Percentiles rank a stretch among this genome's conserved stretches.
These are phyloP conservation scores for Phytopythium litorale DNA, from an alignment of 352 stramenopile genomes.

Conservation along the genomic window DNA sequence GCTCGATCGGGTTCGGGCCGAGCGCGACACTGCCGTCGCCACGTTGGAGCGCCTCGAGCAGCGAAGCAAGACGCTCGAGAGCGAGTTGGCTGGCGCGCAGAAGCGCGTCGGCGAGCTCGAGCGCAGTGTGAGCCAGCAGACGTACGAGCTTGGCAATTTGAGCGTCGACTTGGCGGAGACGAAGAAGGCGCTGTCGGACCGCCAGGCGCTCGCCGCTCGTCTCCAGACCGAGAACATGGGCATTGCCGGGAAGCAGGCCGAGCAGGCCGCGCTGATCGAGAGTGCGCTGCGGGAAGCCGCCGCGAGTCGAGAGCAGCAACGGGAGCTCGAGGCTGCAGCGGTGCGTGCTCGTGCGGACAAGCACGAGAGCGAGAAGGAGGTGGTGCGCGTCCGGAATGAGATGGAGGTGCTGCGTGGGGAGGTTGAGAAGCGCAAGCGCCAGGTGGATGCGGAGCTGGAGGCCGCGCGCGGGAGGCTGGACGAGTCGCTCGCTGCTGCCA, in stretches of 20 bases:
- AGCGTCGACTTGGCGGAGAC: constrained; percentile 73
- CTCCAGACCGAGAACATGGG: constrained; percentile 85
- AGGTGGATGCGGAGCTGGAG: constrained; percentile 38
- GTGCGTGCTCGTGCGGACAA: constrained; percentile 4
- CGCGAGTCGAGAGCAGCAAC: constrained; percentile 32
- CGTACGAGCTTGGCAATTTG: constrained; percentile 54
- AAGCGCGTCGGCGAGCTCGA: constrained; percentile 46
- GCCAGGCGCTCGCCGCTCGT: constrained; percentile 72
- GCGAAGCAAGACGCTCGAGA: constrained; percentile 20
- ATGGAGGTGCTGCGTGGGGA: constrained; percentile 28
- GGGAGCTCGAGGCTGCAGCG: constrained; percentile 55
- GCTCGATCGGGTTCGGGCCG: constrained; percentile 41
- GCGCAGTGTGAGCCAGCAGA: constrained; percentile 43
- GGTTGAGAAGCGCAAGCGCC: constrained; percentile 24
- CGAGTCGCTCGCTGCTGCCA: constrained; percentile 27
- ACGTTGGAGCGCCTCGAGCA: constrained; percentile 13
- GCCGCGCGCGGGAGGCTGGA: constrained; percentile 17
- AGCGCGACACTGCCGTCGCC: constrained; percentile 22
- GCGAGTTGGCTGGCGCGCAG: constrained; percentile 31
- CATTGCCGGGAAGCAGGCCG: constrained; percentile 73
- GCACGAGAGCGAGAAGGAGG: constrained; percentile 44
- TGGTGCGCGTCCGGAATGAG: constrained; percentile 44
- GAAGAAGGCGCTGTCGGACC: constrained; percentile 81
- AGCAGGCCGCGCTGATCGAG: constrained; percentile 75
- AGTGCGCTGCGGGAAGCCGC: constrained; percentile 54